Evolutionary conservation across 202 grass and related monocot species (phyloP), one percentile per base, ranked within the genome.

Genomic region (Thinopyrum obtusiflorum): DNA sequence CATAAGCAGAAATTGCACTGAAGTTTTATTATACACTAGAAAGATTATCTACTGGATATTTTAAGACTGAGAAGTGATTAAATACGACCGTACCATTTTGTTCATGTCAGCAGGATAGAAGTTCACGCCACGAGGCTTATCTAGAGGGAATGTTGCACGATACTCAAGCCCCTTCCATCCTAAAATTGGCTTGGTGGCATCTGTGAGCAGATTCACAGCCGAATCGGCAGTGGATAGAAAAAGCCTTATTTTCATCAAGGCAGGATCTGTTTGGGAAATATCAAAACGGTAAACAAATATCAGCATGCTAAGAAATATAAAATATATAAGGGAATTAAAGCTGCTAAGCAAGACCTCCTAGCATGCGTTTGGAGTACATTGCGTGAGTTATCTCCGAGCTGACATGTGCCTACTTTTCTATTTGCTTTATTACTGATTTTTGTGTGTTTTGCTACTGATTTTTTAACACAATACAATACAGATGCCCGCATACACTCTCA

Each of bases 81-180:
- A 47, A 85, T 82, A 26, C 10, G 46, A 83, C 25, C 23, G 42
- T 92, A 98, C 93, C 91, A 73, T 91, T 89, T 98, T 98, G 90
- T 92, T 89, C 93, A 98, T 95, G 87, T 98, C 96, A 90, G 89
- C 84, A 88, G 96, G 96, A 67, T 98, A 98, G 66, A 95, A 98
- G 74, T 94, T 98, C 70, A 93, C 93, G 82, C 93, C 91, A 80
- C 86, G 84, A 53, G 93, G 93, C 84, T 98, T 98, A 86, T 84
- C 61, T 73, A 85, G 55, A 89, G 96, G 96, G 88, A 98, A 98
- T 84, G 91, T 86, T 82, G 81, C 89, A 83, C 88, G 88, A 87
- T 95, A 98, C 84, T 93, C 89, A 77, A 98, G 73, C 76, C 93
- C 96, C 66, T 92, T 95, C 96, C 96, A 98, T 73, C 89, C 91